phyloP scores from a whole-genome alignment of 2,329 filamentous ascomycete species.

The Fusarium austroafricanum region DNA sequence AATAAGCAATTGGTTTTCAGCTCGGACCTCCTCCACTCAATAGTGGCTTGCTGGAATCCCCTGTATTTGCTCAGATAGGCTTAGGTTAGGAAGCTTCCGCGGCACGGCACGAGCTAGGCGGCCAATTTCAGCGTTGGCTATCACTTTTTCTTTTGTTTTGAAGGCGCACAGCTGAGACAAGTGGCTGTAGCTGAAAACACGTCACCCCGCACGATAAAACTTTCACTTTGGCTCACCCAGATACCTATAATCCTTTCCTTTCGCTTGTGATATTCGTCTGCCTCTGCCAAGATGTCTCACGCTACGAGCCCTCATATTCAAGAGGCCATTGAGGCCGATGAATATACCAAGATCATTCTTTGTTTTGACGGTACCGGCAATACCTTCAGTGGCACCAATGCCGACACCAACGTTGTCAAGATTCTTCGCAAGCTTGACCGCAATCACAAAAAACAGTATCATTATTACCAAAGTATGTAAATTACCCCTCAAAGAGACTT shows the following conservation, averaged over 20 bases:
- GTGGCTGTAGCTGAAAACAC: not conserved
- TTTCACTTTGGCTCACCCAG: no score
- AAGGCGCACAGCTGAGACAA: not conserved
- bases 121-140: not conserved
- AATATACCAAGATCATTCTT: slow-evolving; percentile 54
- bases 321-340: not conserved
- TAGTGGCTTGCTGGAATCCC: slow-evolving; percentile 17
- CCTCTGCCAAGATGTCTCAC: not conserved
- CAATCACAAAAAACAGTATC: slow-evolving; percentile 55
- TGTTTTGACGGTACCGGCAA: slow-evolving; percentile 64
- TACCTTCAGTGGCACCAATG: slow-evolving; percentile 57
- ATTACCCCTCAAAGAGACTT: no score
- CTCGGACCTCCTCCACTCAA: not conserved
- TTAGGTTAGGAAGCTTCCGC: not conserved
- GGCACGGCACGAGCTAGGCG: slow-evolving; percentile 3
- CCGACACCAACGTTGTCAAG: slow-evolving; percentile 66
- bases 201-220: not conserved
- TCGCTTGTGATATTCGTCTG: not conserved
- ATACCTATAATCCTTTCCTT: not conserved
- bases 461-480: slow-evolving; percentile 61
- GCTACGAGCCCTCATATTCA: not conserved
- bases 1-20: not conserved
- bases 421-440: slow-evolving; percentile 60
- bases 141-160: not conserved
- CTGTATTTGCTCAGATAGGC: not conserved